Evolutionary conservation across 345 rosid species (phyloP), one percentile per base, ranked within the genome.

Genomic region (Gossypioides kirkii): DNA sequence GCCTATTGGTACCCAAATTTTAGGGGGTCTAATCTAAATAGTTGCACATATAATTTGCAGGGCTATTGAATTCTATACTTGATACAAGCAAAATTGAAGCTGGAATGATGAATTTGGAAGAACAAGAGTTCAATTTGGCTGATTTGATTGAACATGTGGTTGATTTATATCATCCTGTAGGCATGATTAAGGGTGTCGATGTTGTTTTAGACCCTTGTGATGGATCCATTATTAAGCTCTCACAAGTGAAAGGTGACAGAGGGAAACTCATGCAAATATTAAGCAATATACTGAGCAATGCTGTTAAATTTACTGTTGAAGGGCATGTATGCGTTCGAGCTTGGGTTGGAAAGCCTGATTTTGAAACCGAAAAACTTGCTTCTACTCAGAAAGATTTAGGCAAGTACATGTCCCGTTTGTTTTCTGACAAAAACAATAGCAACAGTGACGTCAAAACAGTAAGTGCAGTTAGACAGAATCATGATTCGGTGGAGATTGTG

Each of bases 11-110:
- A 55, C 23, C 10, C n/a, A 62, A 65, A 10, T 6, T 60, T 16
- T 14, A 26, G 36, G 6, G 6, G 6, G 36, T 32, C 36, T 32
- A 32, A 32, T 9, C 47, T 70, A 16, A 18, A 18, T 69, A n/a
- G 4, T 1, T 56, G 60, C 23, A 54, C 9, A 54, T 54, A 54
- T 54, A 8, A 54, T 18, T 54, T 74, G 47, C 85, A 94, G 93
- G 79, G 60, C 58, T 91, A 41, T 77, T 91, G 41, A 90, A 88
- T 77, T 81, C 88, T 25, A 79, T 91, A 73, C 89, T 92, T 20
- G 97, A 94, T 58, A 82, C 77, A 25, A 94, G 95, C 83, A 94
- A 90, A 79, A 84, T 92, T 10, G 98, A 90, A 77, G 93, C 91
- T 0, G 94, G 91, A 0, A 94, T 90, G 78, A 87, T 94, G 92